These are phyloP conservation scores for Schizophyllum commune DNA, from an alignment of 1,284 basidiomycete genomes.

Conservation along the genomic window DNA sequence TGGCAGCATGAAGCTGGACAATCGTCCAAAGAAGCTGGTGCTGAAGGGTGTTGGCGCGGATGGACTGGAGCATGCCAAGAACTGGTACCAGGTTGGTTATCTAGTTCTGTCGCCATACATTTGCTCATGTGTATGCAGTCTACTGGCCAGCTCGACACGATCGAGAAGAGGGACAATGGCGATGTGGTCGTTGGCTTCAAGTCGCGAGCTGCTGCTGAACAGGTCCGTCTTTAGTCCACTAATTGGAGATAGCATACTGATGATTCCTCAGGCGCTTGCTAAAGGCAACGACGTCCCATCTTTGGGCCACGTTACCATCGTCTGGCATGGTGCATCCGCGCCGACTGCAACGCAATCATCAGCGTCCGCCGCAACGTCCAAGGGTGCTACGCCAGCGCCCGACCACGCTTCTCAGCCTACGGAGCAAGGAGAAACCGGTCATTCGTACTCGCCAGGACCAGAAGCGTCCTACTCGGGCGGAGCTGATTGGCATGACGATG, in stretches of 20 bases:
- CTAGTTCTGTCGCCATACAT: conserved; percentile 1
- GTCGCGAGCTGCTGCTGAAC: conserved; percentile 66
- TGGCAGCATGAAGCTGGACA: conserved; percentile 81
- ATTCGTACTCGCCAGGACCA: not conserved
- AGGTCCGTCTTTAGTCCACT: conserved; percentile 32
- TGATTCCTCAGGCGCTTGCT: conserved; percentile 44
- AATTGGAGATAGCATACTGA: conserved; percentile 2
- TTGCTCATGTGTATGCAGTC: conserved; percentile 31
- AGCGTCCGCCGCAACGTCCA: conserved; percentile 10
- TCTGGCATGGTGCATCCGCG: conserved; percentile 45
- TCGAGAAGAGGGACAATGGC: conserved; percentile 44
- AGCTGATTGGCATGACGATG: conserved; percentile 56
- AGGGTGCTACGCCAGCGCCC: conserved; percentile 5
- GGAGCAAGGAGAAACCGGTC: conserved; percentile 33
- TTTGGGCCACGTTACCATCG: conserved; percentile 55
- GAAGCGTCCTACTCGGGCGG: conserved; percentile 25
- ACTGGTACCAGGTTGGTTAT: conserved; percentile 73
- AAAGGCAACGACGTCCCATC: conserved; percentile 59
- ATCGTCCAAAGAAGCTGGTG: conserved; percentile 77
- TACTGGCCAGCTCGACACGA: conserved; percentile 57
- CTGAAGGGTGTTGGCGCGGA: conserved; percentile 61
- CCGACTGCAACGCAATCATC: conserved; percentile 3
- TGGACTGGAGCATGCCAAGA: conserved; percentile 53
- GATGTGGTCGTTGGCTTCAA: conserved; percentile 61
- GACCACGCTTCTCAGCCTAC: conserved; percentile 13